Evolutionary conservation across 1,139 yeast genomes (phyloP), one percentile per base, ranked within the genome.

Genomic region (Zygoascus meyerae): DNA sequence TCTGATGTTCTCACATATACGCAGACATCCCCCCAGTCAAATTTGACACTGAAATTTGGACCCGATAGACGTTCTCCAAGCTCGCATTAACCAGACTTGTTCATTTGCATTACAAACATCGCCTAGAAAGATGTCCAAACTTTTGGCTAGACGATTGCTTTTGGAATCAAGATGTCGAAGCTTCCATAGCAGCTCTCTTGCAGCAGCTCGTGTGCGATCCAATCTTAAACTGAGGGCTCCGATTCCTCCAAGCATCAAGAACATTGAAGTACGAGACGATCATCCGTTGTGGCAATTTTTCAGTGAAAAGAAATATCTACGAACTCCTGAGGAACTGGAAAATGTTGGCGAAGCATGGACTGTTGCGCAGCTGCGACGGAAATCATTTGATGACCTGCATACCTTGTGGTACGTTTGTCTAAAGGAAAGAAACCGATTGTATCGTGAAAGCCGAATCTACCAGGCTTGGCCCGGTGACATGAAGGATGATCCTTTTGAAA

Each of bases 221-320:
- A 40, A 29, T 7, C 37, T 80, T 52, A 71, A 73, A 56, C 75
- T 90, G 52, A 77, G 94, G 50, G 77, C 83, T n/a, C 97, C 97
- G 12, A 83, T 92, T 54, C 77, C 86, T 7, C 97, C 97, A 12
- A 78, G 90, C 1, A 83, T 78, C 50, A 72, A 74, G 54, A 86
- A 86, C 65, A 72, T 90, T 50, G 76, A 74, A 53, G 86, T 86
- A 28, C 76, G 81, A 17, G 94, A 84, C 11, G 85, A 85, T 62
- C 98, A 92, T 67, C 97, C 98, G 34, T 73, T 92, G 55, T 92
- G 97, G 97, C 94, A 86, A 58, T 92, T 92, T 65, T 92, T 92
- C 70, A 74, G 82, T 41, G 73, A 77, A 51, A 58, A 61, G 49
- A 70, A 74, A 56, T 79, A 81, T 54, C 69, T 83, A 53, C 75